Evolutionary conservation across 2,329 filamentous ascomycete genomes (phyloP).

Genomic region (Colletotrichum liriopes): DNA sequence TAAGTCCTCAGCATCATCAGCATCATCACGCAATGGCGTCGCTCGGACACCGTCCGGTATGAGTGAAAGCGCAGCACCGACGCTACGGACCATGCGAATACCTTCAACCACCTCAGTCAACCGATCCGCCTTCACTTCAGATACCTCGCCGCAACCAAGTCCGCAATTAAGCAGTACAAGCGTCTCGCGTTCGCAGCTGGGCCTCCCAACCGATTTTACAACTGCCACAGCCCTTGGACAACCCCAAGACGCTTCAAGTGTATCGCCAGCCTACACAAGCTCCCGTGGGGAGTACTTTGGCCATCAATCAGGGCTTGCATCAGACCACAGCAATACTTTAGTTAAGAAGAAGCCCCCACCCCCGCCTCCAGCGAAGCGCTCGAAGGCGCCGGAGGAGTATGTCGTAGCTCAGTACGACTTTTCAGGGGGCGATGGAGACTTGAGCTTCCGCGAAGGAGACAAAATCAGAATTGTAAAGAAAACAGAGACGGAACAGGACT

Average conservation of each 20-base stretch:
- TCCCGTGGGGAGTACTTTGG: constrained; percentile 52
- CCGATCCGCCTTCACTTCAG: constrained; percentile 27
- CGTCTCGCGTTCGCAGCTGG: constrained; percentile 48
- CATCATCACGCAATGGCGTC: constrained; percentile 53
- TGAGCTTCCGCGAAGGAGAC: constrained; percentile 84
- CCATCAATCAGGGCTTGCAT: constrained; percentile 44
- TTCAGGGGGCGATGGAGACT: constrained; percentile 79
- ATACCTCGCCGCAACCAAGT: constrained; percentile 49
- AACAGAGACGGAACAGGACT: constrained; percentile 85
- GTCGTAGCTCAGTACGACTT: constrained; percentile 85
- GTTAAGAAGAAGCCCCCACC: constrained; percentile 84
- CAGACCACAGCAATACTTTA: constrained; percentile 43
- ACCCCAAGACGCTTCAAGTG: constrained; percentile 49
- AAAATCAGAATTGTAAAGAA: constrained; percentile 83
- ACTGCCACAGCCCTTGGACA: constrained; percentile 60
- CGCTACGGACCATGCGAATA: constrained; percentile 55
- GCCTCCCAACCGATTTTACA: constrained; percentile 62
- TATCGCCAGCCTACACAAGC: constrained; percentile 45
- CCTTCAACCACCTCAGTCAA: constrained; percentile 53
- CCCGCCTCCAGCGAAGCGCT: constrained; percentile 76
- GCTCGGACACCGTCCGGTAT: constrained; percentile 60
- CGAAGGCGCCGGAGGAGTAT: constrained; percentile 66
- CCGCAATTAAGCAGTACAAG: constrained; percentile 49
- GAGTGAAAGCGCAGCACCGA: constrained; percentile 45
- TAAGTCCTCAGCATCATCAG: constrained; percentile 48